Evolutionary conservation across 1,284 basidiomycete species (phyloP).

Genomic region (Flammula alnicola): DNA sequence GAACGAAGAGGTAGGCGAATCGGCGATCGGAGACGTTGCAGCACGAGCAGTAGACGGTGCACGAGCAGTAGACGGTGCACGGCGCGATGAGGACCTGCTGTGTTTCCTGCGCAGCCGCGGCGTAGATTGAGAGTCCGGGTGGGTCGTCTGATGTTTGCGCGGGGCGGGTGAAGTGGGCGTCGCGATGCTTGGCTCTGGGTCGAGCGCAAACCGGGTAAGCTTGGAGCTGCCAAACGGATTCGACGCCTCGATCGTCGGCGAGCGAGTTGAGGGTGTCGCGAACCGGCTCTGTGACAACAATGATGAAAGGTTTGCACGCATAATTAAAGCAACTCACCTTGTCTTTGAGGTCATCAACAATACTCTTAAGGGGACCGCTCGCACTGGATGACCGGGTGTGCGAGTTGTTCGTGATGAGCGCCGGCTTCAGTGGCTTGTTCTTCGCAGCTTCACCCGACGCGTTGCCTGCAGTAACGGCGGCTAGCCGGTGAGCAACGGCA

Average conservation of each 20-base stretch:
- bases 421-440: constrained; percentile 25
- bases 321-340: constrained; percentile 46
- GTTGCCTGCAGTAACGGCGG: too few relatives aligned
- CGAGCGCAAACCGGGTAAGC: constrained; percentile 33
- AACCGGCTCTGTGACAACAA: constrained; percentile 33
- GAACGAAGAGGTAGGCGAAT: constrained; percentile 15
- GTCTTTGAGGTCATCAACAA: constrained; percentile 76
- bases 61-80: constrained; percentile 14
- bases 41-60: too few relatives aligned
- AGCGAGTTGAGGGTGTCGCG: constrained; percentile 34
- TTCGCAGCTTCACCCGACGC: too few relatives aligned
- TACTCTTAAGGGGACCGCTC: constrained; percentile 58
- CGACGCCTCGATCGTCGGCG: constrained; percentile 39
- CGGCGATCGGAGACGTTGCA: constrained; percentile 1
- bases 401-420: constrained; percentile 18
- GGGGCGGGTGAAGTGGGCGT: constrained; percentile 25
- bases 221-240: constrained; percentile 42
- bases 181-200: constrained; percentile 14
- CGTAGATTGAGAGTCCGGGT: constrained; percentile 36
- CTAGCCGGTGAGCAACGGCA: constrained; percentile 26
- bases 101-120: constrained; percentile 48
- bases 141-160: constrained; percentile 46
- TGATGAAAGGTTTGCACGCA: not conserved
- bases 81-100: constrained; percentile 54
- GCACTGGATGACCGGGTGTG: constrained; percentile 28